Base-by-base conservation (phyloP, 1,284 basidiomycete species). In the Ganoderma boninense region DNA sequence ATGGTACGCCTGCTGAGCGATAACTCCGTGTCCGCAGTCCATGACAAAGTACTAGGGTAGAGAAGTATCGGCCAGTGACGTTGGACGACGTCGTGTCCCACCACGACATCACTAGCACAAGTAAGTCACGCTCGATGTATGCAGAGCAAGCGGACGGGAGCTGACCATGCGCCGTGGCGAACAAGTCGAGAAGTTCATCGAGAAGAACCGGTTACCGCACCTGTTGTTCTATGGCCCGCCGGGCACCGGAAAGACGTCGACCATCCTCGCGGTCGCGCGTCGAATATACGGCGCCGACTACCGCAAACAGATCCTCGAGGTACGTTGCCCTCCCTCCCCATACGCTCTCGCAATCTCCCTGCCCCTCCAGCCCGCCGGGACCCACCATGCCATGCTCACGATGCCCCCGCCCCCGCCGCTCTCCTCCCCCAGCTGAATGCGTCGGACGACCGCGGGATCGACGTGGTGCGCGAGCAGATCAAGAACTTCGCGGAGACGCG, bases 401-500 rank as follows among this genome's bases (percentile, higher is more conserved):
- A 14, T 23, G 59, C n/a, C n/a, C n/a, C 16, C 10, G 18, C 2
- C 38, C 2, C 29, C 29, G 29, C 29, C 29, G 29, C 29, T 2
- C 29, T 32, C 29, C 49, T 16, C n/a, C 6, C 29, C 38, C 73
- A 94, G 94, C 87, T 99, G 64, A 99, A 99, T 80, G 97, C 97
- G 3, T 98, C 97, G 1, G 97, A 99, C 79, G 98, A 99, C 78
- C 90, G 97, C 78, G 97, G 97, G 65, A 99, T 99, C 75, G 98
- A 99, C 72, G 97, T 99, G 61, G 98, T 99, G 6, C 90, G 98
- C 62, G 98, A 99, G 79, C 97, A 98, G 85, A 97, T 99, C 82
- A 99, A 99, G 82, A 96, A 96, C 80, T 99, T 99, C 77, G 97
- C 97, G 1, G 96, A 97, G 83, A 99, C 97, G 18, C 91, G 96